Percentiles rank a stretch among this genome's conserved stretches.
Conservation (phyloP, 345 rosid genomes). For the Schrenkiella parvula region DNA sequence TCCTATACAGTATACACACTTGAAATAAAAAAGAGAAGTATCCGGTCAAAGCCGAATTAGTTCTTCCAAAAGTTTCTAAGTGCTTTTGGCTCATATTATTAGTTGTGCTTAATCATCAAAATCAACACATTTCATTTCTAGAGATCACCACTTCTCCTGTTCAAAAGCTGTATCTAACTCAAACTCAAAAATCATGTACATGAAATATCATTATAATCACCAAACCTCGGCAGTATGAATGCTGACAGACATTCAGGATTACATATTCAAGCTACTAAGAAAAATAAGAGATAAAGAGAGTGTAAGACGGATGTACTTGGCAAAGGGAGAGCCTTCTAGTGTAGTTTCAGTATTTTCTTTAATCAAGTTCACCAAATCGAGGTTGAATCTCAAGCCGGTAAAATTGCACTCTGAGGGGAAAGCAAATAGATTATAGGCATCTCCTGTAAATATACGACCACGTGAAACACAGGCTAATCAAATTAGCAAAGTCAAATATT, state of each 20-base stretch:
- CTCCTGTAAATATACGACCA: constrained; percentile 48
- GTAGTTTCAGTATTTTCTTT: constrained; percentile 54
- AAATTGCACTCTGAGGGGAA: constrained; percentile 98
- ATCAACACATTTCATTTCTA: background rate
- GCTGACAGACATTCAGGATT: background rate
- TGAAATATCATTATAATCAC: background rate
- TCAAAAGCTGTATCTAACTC: background rate
- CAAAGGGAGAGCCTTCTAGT: constrained; percentile 50
- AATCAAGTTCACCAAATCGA: constrained; percentile 62
- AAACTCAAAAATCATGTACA: background rate
- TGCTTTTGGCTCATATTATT: background rate
- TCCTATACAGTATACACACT: background rate
- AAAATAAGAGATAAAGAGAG: background rate
- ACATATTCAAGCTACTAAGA: background rate
- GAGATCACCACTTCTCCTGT: background rate
- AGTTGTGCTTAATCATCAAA: background rate
- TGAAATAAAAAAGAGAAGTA: background rate
- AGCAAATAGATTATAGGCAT: constrained; percentile 69
- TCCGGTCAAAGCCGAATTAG: constrained; percentile 6
- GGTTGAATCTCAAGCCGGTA: constrained; percentile 79
- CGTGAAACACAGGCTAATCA: background rate
- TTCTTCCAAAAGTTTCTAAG: background rate
- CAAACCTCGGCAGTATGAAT: background rate
- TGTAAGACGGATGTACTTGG: constrained; percentile 40
- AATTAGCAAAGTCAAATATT: background rate